Evolutionary conservation across 768 basidiomycete species (phyloP), one percentile per base, ranked within the genome.

Genomic region (Lactarius tabidus): DNA sequence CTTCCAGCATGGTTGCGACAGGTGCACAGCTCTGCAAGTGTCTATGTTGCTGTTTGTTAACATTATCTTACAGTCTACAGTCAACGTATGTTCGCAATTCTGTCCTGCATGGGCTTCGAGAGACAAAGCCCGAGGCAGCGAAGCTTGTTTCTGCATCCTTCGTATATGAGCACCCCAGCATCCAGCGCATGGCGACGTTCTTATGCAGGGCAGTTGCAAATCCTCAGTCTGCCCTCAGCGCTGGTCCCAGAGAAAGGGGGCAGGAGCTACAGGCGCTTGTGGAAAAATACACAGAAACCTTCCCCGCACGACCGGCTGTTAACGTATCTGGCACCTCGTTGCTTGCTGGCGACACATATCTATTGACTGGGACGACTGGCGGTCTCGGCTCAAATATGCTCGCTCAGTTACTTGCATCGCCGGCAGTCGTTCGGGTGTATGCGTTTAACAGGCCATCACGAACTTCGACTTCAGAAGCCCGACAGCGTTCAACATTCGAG

Each of bases 1-100:
- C 31, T 79, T 81, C 66, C 74, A 76, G 55, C 60, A 74, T 41
- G 79, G 80, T 5, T 78, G 79, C 57, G 78, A 80, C 62, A 79
- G 78, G 78, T 78, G 53, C 20, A 48, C 14, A 33, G n/a, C 7
- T 62, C 28, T 12, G 8, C 23, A 23, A 38, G 36, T 28, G 15
- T 23, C 36, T 20, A 14, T 35, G 1, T 57, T 28, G 1, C 10
- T 9, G 7, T 55, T 57, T 14, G 2, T 57, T 29, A 59, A 58
- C 9, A 12, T 18, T 9, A 10, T 15, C 8, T 18, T 41, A 17
- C 7, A 74, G 74, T 53, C 59, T 74, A 9, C 71, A 74, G 59
- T 60, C 71, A 15, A 74, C 71, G 2, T 72, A 65, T 28, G 71
- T 74, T 39, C 69, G 73, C n/a, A 74, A 74, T 57, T 33, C 71